phyloP scores from a whole-genome alignment of 805 yeast genomes.

The Saturnispora hagleri region DNA sequence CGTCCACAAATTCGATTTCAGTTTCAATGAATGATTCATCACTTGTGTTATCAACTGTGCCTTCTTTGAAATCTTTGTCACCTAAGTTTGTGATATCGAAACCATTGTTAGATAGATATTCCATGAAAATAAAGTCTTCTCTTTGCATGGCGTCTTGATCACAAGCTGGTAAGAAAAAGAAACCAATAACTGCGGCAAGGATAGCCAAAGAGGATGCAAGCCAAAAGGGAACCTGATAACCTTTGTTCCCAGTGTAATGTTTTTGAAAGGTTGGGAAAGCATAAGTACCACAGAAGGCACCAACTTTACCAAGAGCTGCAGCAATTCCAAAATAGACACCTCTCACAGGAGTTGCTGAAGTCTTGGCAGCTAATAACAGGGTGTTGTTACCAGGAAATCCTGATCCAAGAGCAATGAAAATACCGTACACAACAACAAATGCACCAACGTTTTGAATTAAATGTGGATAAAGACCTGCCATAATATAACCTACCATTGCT shows the following conservation, averaged over 20 bases:
- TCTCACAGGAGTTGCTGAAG: slow-evolving; percentile 78
- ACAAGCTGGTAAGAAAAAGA: slow-evolving; percentile 68
- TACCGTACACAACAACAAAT: slow-evolving; percentile 80
- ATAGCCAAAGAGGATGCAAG: slow-evolving; percentile 70
- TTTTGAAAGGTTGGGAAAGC: slow-evolving; percentile 74
- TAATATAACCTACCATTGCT: slow-evolving; percentile 69
- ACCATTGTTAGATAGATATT: slow-evolving; percentile 58
- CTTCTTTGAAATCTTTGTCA: slow-evolving; percentile 18
- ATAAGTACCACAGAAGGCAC: slow-evolving; percentile 87
- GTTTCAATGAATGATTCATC: slow-evolving; percentile 1
- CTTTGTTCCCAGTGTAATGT: slow-evolving; percentile 49
- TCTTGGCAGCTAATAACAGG: slow-evolving; percentile 80
- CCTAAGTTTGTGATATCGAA: slow-evolving; percentile 59
- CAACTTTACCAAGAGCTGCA: slow-evolving; percentile 86
- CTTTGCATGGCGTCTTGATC: slow-evolving; percentile 74
- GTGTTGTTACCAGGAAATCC: slow-evolving; percentile 84
- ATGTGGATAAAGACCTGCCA: slow-evolving; percentile 61
- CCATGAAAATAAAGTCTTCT: slow-evolving; percentile 67
- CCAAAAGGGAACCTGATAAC: slow-evolving; percentile 72
- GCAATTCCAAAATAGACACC: slow-evolving; percentile 88
- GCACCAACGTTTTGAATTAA: slow-evolving; percentile 60
- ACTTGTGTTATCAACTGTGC: not conserved
- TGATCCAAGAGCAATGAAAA: slow-evolving; percentile 77
- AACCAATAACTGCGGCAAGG: slow-evolving; percentile 57
- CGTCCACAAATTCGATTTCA: not conserved